Evolutionary conservation across 805 yeast species (phyloP).

Genomic region (Gaillardinia entomophila): DNA sequence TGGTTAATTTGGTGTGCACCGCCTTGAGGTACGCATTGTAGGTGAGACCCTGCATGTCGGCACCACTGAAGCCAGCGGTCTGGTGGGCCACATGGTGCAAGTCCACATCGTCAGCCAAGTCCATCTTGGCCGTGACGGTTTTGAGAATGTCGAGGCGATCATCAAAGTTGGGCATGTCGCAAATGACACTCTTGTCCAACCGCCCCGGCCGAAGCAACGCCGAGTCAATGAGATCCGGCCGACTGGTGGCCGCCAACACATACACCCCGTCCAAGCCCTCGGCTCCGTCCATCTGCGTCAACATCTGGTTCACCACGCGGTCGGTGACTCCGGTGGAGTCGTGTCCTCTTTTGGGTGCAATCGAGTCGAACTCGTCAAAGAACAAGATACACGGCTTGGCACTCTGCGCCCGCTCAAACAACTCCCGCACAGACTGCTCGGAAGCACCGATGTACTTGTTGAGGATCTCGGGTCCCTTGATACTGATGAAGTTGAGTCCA

Average conservation of each 20-base stretch:
- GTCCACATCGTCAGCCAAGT: slow-evolving; percentile 43
- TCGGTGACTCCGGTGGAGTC: slow-evolving; percentile 98
- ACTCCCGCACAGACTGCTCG: slow-evolving; percentile 88
- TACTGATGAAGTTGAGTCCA: slow-evolving; percentile 86
- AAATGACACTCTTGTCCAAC: slow-evolving; percentile 83
- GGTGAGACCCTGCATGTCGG: slow-evolving; percentile 88
- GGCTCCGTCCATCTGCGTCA: slow-evolving; percentile 99
- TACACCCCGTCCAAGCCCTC: slow-evolving; percentile 96
- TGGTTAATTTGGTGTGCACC: slow-evolving; percentile 62
- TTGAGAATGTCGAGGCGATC: slow-evolving; percentile 71
- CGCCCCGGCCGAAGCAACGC: slow-evolving; percentile 95
- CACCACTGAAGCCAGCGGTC: slow-evolving; percentile 85
- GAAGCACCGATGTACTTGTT: slow-evolving; percentile 97
- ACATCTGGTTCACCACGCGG: slow-evolving; percentile 92
- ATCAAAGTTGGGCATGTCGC: slow-evolving; percentile 72
- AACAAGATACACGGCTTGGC: slow-evolving; percentile 91
- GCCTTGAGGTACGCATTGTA: slow-evolving; percentile 90
- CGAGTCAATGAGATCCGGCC: slow-evolving; percentile 94
- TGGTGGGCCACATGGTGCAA: slow-evolving; percentile 47
- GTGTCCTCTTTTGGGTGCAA: slow-evolving; percentile 97
- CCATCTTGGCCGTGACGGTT: slow-evolving; percentile 58
- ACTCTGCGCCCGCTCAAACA: slow-evolving; percentile 90
- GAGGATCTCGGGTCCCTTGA: slow-evolving; percentile 92
- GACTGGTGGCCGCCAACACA: slow-evolving; percentile 90
- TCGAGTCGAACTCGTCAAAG: slow-evolving; percentile 94